A percentile compares a stretch with the other conserved stretches of the same genome.
These are phyloP conservation scores for Penicillium daleae DNA, from an alignment of 495 filamentous ascomycete species.

Conservation along the genomic window DNA sequence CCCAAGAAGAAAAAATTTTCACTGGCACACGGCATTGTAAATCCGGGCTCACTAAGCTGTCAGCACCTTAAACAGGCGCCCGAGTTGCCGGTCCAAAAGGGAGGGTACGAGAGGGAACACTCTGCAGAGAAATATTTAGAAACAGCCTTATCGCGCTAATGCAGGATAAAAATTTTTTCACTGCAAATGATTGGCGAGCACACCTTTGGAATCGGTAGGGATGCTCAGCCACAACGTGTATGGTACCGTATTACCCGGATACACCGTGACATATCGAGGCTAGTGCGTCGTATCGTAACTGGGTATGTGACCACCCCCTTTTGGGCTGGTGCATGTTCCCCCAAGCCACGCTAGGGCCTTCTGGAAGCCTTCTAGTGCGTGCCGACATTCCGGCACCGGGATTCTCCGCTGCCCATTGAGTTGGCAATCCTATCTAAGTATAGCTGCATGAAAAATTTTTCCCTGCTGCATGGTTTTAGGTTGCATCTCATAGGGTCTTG, in stretches of 20 bases:
- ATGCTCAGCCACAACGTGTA: constrained; percentile 8
- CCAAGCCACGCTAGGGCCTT: constrained; percentile 17
- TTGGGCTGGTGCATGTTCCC: not conserved
- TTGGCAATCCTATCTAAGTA: constrained; percentile 1
- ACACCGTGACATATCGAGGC: constrained; percentile 15
- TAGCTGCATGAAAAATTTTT: constrained; percentile 9
- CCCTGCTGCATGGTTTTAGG: not conserved
- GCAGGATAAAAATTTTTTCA: constrained; percentile 17
- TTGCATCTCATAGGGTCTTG: not conserved
- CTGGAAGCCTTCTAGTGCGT: constrained; percentile 26
- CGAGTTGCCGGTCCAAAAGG: constrained; percentile 1
- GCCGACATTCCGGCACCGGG: constrained; percentile 23
- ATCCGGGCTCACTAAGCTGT: constrained; percentile 9
- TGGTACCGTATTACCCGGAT: constrained; percentile 13
- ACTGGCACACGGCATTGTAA: not conserved
- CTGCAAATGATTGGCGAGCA: constrained; percentile 20
- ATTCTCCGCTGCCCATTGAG: constrained; percentile 12
- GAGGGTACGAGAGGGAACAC: not conserved
- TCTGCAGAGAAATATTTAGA: constrained; percentile 17
- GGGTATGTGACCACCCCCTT: not conserved
- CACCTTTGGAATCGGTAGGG: not conserved
- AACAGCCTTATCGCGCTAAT: constrained; percentile 19
- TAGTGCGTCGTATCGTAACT: constrained; percentile 15
- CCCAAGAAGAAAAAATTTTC: not conserved
- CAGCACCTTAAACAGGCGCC: constrained; percentile 26